Evolutionary conservation across 805 yeast genomes (phyloP).

Genomic region (Schizosaccharomyces lindneri): DNA sequence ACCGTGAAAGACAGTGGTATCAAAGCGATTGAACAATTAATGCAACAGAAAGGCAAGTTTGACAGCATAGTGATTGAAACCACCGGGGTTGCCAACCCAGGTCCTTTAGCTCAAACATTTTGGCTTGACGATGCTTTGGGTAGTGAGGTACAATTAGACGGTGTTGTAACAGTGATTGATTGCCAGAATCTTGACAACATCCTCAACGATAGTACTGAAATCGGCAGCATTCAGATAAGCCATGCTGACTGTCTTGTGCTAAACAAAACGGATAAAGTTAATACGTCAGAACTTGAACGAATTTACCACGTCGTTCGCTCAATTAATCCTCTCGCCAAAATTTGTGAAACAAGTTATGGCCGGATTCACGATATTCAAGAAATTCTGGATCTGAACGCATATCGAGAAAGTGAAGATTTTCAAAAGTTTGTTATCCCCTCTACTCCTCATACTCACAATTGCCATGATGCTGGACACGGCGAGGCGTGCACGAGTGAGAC

Average conservation of each 20-base stretch:
- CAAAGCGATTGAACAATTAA: slow-evolving; percentile 69
- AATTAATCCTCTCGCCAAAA: slow-evolving; percentile 48
- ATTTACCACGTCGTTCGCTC: slow-evolving; percentile 16
- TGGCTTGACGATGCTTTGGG: slow-evolving; percentile 85
- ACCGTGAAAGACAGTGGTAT: slow-evolving; percentile 91
- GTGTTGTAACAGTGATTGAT: slow-evolving; percentile 73
- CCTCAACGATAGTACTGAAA: slow-evolving; percentile 34
- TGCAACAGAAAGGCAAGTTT: slow-evolving; percentile 44
- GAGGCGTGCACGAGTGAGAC: slow-evolving; percentile 4
- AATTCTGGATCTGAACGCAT: slow-evolving; percentile 60
- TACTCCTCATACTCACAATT: not conserved
- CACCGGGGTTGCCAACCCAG: slow-evolving; percentile 93
- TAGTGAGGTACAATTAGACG: slow-evolving; percentile 70
- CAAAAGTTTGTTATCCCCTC: slow-evolving; percentile 3
- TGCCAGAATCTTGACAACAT: slow-evolving; percentile 20
- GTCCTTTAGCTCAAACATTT: slow-evolving; percentile 83
- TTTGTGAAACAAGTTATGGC: slow-evolving; percentile 48
- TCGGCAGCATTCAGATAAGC: slow-evolving; percentile 51
- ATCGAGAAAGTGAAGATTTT: slow-evolving; percentile 19
- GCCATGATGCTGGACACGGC: slow-evolving; percentile 4
- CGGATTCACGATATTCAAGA: slow-evolving; percentile 32
- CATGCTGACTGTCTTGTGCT: slow-evolving; percentile 62
- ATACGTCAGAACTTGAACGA: slow-evolving; percentile 8
- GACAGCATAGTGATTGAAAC: slow-evolving; percentile 88
- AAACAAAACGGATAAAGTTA: slow-evolving; percentile 47